phyloP scores from a whole-genome alignment of 345 rosid species.

The Noccaea bulbosa region DNA sequence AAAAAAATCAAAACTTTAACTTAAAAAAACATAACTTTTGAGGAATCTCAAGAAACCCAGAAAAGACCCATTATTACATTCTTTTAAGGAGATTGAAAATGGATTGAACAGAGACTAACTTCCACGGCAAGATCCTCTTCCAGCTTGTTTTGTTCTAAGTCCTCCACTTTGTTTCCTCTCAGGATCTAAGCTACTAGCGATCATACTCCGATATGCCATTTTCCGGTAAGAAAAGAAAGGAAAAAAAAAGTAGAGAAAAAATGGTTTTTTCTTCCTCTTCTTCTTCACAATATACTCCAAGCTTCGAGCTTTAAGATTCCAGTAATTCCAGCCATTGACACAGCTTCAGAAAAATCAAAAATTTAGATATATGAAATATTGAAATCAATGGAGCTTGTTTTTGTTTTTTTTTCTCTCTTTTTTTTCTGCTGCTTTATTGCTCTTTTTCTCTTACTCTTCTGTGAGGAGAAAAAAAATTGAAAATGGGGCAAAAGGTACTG shows the following conservation, averaged over 20 bases:
- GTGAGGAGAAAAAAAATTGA: conserved; percentile 12
- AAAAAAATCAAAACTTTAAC: conserved; percentile 23
- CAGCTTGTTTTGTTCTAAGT: conserved; percentile 94
- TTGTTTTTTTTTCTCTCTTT: neutral
- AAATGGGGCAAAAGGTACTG: conserved; percentile 29
- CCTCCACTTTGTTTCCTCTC: conserved; percentile 93
- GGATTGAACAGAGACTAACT: conserved; percentile 63
- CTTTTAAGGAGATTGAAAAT: conserved; percentile 32
- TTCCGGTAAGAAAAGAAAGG: conserved; percentile 8
- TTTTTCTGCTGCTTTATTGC: conserved; percentile 9
- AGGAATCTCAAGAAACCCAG: conserved; percentile 6
- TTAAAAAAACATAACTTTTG: neutral
- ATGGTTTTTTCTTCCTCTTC: neutral
- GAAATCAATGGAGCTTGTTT: conserved; percentile 26
- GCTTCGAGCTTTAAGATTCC: conserved; percentile 56
- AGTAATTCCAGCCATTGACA: conserved; percentile 60
- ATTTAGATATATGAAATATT: neutral
- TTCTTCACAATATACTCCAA: conserved; percentile 51
- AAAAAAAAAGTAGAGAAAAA: conserved; percentile 5
- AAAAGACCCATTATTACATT: conserved; percentile 40
- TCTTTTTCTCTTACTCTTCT: conserved; percentile 31
- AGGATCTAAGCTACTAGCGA: conserved; percentile 82
- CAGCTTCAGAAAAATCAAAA: neutral
- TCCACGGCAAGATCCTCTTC: conserved; percentile 98
- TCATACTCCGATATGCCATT: conserved; percentile 74